A percentile compares a stretch with the other conserved stretches of the same genome.
Evolutionary conservation across 2,329 filamentous ascomycete species (phyloP).

Genomic region (Rhynchosporium agropyri): DNA sequence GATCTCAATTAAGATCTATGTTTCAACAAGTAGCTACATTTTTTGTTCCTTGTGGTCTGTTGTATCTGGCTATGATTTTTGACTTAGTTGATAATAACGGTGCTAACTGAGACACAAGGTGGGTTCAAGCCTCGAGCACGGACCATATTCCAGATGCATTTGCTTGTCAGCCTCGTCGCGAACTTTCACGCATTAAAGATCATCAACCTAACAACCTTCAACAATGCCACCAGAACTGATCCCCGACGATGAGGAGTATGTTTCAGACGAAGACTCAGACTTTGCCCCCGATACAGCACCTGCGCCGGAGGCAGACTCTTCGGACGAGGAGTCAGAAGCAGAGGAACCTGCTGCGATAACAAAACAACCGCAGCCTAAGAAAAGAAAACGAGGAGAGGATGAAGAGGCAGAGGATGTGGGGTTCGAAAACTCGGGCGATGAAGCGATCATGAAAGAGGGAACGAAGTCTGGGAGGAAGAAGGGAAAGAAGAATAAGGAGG

Average conservation of each 20-base stretch:
- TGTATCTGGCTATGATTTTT: too few relatives aligned
- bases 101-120: neutral
- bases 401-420: slow-evolving; percentile 50
- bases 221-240: slow-evolving; percentile 40
- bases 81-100: too few relatives aligned
- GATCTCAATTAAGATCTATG: too few relatives aligned
- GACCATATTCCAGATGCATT: neutral
- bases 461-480: slow-evolving; percentile 55
- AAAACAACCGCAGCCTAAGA: slow-evolving; percentile 34
- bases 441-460: slow-evolving; percentile 65
- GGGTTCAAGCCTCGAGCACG: slow-evolving; percentile 2
- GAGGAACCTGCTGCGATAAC: slow-evolving; percentile 41
- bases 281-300: slow-evolving; percentile 63
- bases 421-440: slow-evolving; percentile 72
- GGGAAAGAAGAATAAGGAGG: slow-evolving; percentile 46
- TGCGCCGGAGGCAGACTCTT: slow-evolving; percentile 48
- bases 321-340: slow-evolving; percentile 50
- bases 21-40: too few relatives aligned
- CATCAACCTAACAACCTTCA: slow-evolving; percentile 1
- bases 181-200: slow-evolving; percentile 7
- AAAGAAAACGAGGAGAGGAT: slow-evolving; percentile 43
- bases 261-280: slow-evolving; percentile 73
- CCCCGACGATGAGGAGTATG: slow-evolving; percentile 55
- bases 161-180: slow-evolving; percentile 17
- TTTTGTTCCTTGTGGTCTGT: too few relatives aligned